Conservation (phyloP, 768 basidiomycete genomes). For the Rhodosporidiobolus sp. region DNA sequence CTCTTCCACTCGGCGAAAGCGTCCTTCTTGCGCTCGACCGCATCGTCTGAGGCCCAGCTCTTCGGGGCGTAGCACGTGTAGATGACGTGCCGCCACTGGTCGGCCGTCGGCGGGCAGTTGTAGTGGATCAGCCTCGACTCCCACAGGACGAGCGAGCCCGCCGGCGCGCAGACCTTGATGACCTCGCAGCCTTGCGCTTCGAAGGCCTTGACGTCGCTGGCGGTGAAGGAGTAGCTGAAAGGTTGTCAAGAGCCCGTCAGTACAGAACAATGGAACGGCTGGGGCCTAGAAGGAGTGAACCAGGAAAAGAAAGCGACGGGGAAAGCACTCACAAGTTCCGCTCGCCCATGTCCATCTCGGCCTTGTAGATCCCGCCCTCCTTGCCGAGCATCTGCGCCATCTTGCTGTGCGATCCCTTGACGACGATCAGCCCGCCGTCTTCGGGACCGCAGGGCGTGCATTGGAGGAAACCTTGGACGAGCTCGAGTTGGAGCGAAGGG, state of each 20-base stretch:
- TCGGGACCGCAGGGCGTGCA: slow-evolving; percentile 41
- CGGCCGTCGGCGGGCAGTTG: background rate
- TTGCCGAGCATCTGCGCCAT: slow-evolving; percentile 31
- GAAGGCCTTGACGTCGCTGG: slow-evolving; percentile 44
- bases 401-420: slow-evolving; percentile 29
- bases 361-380: background rate
- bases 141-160: slow-evolving; percentile 47
- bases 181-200: slow-evolving; percentile 45
- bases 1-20: no score
- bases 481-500: no score
- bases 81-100: background rate
- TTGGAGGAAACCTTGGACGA: slow-evolving; percentile 41
- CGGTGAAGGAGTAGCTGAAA: slow-evolving; percentile 21
- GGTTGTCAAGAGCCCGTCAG: no score
- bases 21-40: no score
- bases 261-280: no score
- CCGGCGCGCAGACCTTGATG: slow-evolving; percentile 44
- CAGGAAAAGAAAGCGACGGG: no score
- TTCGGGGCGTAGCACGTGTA: background rate
- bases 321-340: no score
- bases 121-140: slow-evolving; percentile 30
- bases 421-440: slow-evolving; percentile 2
- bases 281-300: no score
- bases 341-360: no score
- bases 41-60: no score